Evolutionary conservation across 2,329 filamentous ascomycete species (phyloP).

Genomic region (Clarireedia homoeocarpa): DNA sequence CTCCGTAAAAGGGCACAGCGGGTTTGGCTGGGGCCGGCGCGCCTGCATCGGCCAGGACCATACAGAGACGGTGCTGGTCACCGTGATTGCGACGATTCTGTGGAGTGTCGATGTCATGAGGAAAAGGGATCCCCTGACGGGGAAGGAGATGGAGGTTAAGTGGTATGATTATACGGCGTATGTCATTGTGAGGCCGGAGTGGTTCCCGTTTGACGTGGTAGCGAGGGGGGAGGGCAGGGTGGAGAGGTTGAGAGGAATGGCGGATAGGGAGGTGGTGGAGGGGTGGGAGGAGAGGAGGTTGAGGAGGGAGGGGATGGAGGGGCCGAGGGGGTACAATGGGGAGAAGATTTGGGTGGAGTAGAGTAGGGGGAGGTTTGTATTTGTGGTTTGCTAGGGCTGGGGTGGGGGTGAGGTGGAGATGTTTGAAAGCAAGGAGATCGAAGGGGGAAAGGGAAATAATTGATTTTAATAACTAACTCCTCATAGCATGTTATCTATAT

Average conservation of each 20-base stretch:
- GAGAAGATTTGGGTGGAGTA: not conserved
- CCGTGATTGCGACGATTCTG: slow-evolving; percentile 1
- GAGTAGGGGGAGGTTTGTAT: not conserved
- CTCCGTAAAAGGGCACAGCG: slow-evolving; percentile 35
- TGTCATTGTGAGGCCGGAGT: slow-evolving; percentile 4
- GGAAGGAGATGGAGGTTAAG: not conserved
- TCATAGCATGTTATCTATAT: too few species aligned
- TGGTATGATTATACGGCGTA: slow-evolving; percentile 7
- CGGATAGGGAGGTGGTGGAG: slow-evolving; percentile 2
- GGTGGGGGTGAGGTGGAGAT: too few species aligned
- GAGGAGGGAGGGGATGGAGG: not conserved
- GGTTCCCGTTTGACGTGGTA: slow-evolving; percentile 5
- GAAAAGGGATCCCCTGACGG: slow-evolving; percentile 1
- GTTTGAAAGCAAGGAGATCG: too few species aligned
- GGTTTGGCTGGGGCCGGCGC: slow-evolving; percentile 44
- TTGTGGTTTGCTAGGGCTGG: too few species aligned
- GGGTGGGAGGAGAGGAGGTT: not conserved
- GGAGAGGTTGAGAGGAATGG: not conserved
- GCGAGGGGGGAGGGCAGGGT: not conserved
- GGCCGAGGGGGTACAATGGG: not conserved
- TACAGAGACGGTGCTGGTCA: slow-evolving; percentile 31
- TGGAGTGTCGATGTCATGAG: slow-evolving; percentile 1
- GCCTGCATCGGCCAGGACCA: slow-evolving; percentile 43
- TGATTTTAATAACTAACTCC: too few species aligned
- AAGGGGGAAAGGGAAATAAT: too few species aligned